A percentile compares a stretch with the other conserved stretches of the same genome.
phyloP scores from a whole-genome alignment of 2,329 filamentous ascomycete genomes.

The Dothistroma septosporum region DNA sequence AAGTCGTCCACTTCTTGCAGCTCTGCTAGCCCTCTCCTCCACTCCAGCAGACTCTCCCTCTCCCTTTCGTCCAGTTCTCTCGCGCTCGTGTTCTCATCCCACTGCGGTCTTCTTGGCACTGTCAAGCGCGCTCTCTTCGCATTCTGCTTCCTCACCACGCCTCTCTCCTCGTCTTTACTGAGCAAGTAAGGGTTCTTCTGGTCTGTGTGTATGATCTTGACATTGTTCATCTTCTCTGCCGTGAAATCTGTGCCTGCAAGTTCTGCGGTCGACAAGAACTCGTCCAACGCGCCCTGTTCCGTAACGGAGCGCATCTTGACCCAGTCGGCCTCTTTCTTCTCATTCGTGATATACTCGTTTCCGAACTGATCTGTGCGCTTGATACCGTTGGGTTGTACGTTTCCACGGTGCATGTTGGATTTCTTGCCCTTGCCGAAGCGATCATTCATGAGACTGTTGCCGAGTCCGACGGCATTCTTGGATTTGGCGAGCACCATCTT shows the following conservation, averaged over 20 bases:
- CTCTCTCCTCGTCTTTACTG: conserved; percentile 76
- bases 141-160: conserved; percentile 73
- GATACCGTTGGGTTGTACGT: conserved; percentile 60
- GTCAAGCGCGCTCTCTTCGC: conserved; percentile 75
- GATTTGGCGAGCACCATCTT: conserved; percentile 79
- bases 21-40: conserved; percentile 86
- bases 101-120: conserved; percentile 82
- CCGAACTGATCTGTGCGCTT: conserved; percentile 33
- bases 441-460: conserved; percentile 98
- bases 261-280: conserved; percentile 93
- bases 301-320: conserved; percentile 99
- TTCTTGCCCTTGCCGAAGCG: conserved; percentile 93
- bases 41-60: conserved; percentile 75
- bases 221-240: conserved; percentile 96
- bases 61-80: conserved; percentile 75
- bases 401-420: conserved; percentile 70
- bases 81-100: conserved; percentile 81
- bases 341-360: conserved; percentile 78
- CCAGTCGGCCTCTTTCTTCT: conserved; percentile 86
- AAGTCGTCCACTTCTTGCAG: conserved; percentile 90
- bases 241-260: conserved; percentile 98
- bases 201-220: conserved; percentile 96
- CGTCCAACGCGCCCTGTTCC: conserved; percentile 91
- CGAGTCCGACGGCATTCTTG: conserved; percentile 90
- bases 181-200: conserved; percentile 94